phyloP scores from a whole-genome alignment of 768 basidiomycete genomes.

The Austroboletus festivus region DNA sequence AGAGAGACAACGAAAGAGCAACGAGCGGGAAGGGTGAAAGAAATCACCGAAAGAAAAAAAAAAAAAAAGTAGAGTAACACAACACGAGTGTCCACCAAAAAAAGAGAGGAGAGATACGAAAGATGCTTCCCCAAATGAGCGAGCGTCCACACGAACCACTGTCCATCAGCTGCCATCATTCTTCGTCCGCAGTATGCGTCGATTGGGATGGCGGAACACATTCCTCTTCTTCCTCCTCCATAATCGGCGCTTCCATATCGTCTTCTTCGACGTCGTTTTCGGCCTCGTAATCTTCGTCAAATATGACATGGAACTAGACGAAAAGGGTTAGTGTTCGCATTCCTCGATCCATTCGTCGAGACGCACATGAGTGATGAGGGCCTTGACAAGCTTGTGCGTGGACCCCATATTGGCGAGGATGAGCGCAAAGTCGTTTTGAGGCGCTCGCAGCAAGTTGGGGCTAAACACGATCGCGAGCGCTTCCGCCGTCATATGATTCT shows the following conservation, averaged over 20 bases:
- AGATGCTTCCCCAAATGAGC: no score
- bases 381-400: constrained; percentile 72
- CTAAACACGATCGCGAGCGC: constrained; percentile 84
- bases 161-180: no score
- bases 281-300: constrained; percentile 64
- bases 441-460: constrained; percentile 73
- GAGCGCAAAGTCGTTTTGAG: constrained; percentile 73
- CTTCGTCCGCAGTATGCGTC: no score
- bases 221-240: constrained; percentile 34
- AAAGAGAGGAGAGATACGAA: no score
- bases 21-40: not conserved
- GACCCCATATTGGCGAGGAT: constrained; percentile 79
- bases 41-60: constrained; percentile 6
- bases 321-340: not conserved
- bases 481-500: constrained; percentile 88
- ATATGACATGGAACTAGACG: constrained; percentile 60
- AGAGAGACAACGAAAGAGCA: not conserved
- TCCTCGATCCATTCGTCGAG: not conserved
- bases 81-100: constrained; percentile 14
- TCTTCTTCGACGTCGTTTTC: constrained; percentile 58
- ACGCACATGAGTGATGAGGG: constrained; percentile 72
- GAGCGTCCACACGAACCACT: no score
- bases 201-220: no score
- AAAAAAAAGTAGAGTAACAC: constrained; percentile 13
- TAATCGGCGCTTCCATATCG: constrained; percentile 62